Evolutionary conservation across 106 monocot genomes (phyloP).

Genomic region (Triglochin maritima): DNA sequence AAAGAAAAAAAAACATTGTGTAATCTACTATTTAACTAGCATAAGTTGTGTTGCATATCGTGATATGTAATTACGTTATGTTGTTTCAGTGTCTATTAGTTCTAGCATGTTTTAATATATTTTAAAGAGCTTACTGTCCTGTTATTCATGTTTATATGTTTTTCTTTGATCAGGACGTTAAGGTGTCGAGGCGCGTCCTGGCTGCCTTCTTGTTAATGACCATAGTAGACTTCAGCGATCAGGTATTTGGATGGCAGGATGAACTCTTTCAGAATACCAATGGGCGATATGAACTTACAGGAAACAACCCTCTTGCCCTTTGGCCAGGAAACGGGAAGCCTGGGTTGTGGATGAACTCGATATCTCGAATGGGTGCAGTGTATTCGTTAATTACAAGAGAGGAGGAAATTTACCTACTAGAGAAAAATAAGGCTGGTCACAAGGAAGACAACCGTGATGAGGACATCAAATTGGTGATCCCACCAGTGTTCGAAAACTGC

Average conservation of each 20-base stretch:
- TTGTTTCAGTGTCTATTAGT: too few species aligned
- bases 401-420: constrained; percentile 44
- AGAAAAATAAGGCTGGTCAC: constrained; percentile 8
- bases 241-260: constrained; percentile 64
- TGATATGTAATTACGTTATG: too few species aligned
- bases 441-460: constrained; percentile 31
- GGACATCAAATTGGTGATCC: constrained; percentile 51
- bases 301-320: constrained; percentile 37
- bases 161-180: too few species aligned
- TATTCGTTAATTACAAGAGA: constrained; percentile 53
- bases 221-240: constrained; percentile 79
- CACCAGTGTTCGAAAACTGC: constrained; percentile 74
- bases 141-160: too few species aligned
- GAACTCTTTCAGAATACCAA: constrained; percentile 50
- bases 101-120: too few species aligned
- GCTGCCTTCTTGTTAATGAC: constrained; percentile 65
- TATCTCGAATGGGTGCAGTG: constrained; percentile 73
- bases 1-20: too few species aligned
- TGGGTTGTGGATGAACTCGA: constrained; percentile 58
- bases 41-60: too few species aligned
- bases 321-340: constrained; percentile 75
- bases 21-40: too few species aligned
- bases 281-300: constrained; percentile 38
- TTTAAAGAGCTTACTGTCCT: too few species aligned
- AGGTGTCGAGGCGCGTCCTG: constrained; percentile 46